A percentile compares a stretch with the other conserved stretches of the same genome.
Evolutionary conservation across 2,329 filamentous ascomycete species (phyloP).

Genomic region (Penicillium sp.): DNA sequence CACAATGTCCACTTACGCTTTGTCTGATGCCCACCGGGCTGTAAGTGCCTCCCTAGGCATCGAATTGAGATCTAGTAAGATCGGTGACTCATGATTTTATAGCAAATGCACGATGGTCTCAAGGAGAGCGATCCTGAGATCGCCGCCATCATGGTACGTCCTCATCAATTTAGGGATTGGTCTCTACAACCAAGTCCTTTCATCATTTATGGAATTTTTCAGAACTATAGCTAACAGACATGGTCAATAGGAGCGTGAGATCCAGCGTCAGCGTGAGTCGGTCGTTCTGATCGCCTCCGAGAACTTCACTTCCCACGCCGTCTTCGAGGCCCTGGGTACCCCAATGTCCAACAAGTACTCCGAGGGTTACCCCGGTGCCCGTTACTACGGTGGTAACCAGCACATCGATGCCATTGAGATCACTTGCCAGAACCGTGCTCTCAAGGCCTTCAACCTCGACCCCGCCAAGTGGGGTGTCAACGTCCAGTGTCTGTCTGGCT

Average conservation of each 20-base stretch:
- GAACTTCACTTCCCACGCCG: constrained; percentile 97
- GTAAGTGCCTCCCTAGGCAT: constrained; percentile 44
- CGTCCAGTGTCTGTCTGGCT: constrained; percentile 89
- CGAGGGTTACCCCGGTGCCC: constrained; percentile 94
- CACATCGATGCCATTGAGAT: constrained; percentile 96
- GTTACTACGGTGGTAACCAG: constrained; percentile 99
- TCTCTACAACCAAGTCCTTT: background rate
- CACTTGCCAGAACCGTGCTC: constrained; percentile 89
- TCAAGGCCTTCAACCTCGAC: constrained; percentile 86
- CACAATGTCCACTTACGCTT: constrained; percentile 57
- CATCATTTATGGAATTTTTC: no score
- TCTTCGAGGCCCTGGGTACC: constrained; percentile 94
- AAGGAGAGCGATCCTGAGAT: constrained; percentile 91
- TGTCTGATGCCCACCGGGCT: constrained; percentile 65
- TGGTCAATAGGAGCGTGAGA: constrained; percentile 71
- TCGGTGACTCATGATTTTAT: constrained; percentile 36
- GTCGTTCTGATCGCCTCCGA: constrained; percentile 98
- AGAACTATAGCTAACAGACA: background rate
- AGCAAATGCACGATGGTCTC: constrained; percentile 96
- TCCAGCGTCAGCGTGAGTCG: constrained; percentile 95
- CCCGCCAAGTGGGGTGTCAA: constrained; percentile 95
- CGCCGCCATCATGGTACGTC: constrained; percentile 87
- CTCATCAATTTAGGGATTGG: background rate
- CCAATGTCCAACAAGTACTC: constrained; percentile 99
- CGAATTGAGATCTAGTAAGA: constrained; percentile 4